Percentiles rank a stretch among this genome's conserved stretches.
phyloP scores from a whole-genome alignment of 2,329 filamentous ascomycete genomes.

The Penicillium sp. region DNA sequence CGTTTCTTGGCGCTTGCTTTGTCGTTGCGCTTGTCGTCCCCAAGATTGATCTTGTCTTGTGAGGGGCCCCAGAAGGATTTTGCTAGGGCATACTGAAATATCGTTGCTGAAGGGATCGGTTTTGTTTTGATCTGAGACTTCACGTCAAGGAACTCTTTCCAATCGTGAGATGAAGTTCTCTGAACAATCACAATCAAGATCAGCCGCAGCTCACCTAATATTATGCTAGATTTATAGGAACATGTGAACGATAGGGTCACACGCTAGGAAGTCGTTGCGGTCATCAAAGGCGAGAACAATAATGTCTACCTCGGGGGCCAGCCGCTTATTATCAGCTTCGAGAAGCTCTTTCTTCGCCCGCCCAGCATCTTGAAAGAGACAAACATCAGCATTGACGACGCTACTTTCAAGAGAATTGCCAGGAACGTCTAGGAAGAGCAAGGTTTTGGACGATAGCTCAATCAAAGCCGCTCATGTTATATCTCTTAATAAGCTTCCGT shows the following conservation, averaged over 20 bases:
- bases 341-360: neutral
- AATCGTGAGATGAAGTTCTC: too few species aligned
- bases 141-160: too few species aligned
- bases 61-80: too few species aligned
- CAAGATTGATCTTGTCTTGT: too few species aligned
- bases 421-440: neutral
- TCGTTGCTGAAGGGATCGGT: too few species aligned
- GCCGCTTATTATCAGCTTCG: neutral
- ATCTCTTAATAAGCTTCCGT: too few species aligned
- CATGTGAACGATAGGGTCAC: neutral
- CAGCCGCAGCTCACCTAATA: neutral
- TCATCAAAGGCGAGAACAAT: neutral
- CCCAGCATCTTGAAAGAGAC: neutral
- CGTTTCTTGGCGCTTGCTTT: too few species aligned
- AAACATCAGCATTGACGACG: neutral
- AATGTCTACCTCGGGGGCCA: neutral
- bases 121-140: too few species aligned
- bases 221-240: neutral
- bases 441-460: too few species aligned
- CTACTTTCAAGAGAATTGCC: neutral
- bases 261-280: neutral
- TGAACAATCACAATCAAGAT: conserved; percentile 1
- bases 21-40: too few species aligned
- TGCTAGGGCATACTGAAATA: too few species aligned
- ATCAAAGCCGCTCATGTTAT: too few species aligned